Conservation (phyloP, 139 green algal species). For the Chlamydomonas schloesseri region DNA sequence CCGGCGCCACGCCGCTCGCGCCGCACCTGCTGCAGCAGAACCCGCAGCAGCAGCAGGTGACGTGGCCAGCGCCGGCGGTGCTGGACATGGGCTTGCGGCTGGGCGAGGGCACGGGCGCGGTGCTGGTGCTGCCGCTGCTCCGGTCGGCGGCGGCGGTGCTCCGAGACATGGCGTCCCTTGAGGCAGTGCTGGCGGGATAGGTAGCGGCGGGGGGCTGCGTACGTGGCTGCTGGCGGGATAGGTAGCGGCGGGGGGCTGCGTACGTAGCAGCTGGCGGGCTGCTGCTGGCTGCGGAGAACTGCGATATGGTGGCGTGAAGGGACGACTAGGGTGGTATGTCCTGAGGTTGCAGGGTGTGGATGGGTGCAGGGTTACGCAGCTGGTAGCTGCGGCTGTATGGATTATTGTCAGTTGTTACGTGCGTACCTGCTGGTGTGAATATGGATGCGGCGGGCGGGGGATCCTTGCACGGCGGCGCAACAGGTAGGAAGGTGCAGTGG, state of each 20-base stretch:
- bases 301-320: no score
- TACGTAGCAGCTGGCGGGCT: slow-evolving; percentile 13
- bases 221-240: slow-evolving; percentile 9
- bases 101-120: slow-evolving; percentile 64
- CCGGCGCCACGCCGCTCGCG: not conserved
- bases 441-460: no score
- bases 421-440: no score
- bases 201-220: not conserved
- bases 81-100: slow-evolving; percentile 63
- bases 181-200: slow-evolving; percentile 42
- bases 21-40: not conserved
- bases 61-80: not conserved
- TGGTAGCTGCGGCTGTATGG: no score
- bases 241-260: not conserved
- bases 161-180: slow-evolving; percentile 53
- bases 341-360: no score
- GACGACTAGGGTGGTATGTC: no score
- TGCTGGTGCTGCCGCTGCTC: slow-evolving; percentile 63
- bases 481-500: no score
- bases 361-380: no score
- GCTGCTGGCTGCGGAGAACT: no score
- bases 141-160: slow-evolving; percentile 54
- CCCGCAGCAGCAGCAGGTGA: not conserved
- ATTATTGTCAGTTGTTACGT: no score
- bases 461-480: no score